Conservation (phyloP, 805 yeast genomes). For the Myxozyma vanderwaltii region DNA sequence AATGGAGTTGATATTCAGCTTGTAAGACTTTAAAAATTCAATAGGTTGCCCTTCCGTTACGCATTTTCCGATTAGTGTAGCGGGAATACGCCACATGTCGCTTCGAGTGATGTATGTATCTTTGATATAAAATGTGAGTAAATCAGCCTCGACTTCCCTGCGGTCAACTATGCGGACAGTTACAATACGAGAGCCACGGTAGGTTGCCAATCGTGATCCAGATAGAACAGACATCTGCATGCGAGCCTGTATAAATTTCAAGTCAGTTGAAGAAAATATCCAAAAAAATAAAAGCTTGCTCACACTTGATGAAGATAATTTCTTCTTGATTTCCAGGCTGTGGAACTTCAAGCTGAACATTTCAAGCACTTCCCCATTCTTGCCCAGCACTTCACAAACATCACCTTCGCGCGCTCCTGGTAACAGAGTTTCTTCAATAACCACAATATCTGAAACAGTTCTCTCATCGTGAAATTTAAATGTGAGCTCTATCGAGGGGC, state of each 20-base stretch:
- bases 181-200: conserved; percentile 25
- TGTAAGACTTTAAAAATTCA: conserved; percentile 61
- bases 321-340: conserved; percentile 16
- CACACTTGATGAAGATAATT: conserved; percentile 21
- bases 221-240: conserved; percentile 30
- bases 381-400: conserved; percentile 53
- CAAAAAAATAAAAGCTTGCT: background rate
- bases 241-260: background rate
- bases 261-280: background rate
- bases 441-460: conserved; percentile 56
- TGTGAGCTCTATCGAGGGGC: conserved; percentile 18
- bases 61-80: conserved; percentile 62
- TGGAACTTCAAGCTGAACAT: conserved; percentile 23
- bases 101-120: conserved; percentile 84
- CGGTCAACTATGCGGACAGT: conserved; percentile 20
- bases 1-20: conserved; percentile 62
- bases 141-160: conserved; percentile 54
- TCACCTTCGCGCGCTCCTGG: conserved; percentile 68
- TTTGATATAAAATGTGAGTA: conserved; percentile 76
- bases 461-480: conserved; percentile 61
- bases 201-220: conserved; percentile 26
- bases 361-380: conserved; percentile 19
- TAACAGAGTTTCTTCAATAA: conserved; percentile 55
- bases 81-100: conserved; percentile 86
- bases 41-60: conserved; percentile 67